Evolutionary conservation across 257 asterid species (phyloP), one percentile per base, ranked within the genome.

Genomic region (Henckelia pumila): DNA sequence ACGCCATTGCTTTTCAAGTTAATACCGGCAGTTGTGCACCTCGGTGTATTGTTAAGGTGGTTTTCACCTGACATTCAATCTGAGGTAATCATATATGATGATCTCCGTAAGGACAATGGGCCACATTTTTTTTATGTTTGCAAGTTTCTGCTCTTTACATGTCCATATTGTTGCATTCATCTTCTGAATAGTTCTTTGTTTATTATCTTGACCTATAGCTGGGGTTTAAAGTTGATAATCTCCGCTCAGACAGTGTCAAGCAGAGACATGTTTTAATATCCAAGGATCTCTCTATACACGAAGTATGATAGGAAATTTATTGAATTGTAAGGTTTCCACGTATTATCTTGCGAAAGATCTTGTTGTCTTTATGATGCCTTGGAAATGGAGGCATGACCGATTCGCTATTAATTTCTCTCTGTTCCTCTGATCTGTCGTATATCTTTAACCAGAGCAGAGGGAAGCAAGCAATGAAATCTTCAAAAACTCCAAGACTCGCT

Each of bases 1-100:
- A 93, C 99, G 29, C 97, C 97, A 57, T 75, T 93, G 82, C 92
- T 93, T 72, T 90, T 93, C 91, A 90, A 93, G 85, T 79, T 93
- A 71, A 88, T 93, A 76, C 99, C 99, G 63, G 96, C 88, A 26
- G 95, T 93, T 25, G 86, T 90, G 76, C 97, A 93, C 79, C 97
- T 90, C 56, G 97, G 99, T 7, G 85, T 93, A 63, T 78, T 93
- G 77, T 71, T 93, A 67, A 86, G 96, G 76, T 93, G 99, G 97
- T 93, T 90, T 79, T 63, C 95, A 35, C 95, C 92, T 19, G 99
- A 93, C 63, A 81, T 73, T 68, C 95, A 78, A 78, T 72, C 64
- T 21, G 99, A 93, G 96, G 97, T 93, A 82, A 76, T 61, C 25
- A 26, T 25, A 1, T 29, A 8, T 24, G n/a, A 25, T 47, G 8